Evolutionary conservation across 352 stramenopile genomes (phyloP).

Genomic region (Phytophthora syringae): DNA sequence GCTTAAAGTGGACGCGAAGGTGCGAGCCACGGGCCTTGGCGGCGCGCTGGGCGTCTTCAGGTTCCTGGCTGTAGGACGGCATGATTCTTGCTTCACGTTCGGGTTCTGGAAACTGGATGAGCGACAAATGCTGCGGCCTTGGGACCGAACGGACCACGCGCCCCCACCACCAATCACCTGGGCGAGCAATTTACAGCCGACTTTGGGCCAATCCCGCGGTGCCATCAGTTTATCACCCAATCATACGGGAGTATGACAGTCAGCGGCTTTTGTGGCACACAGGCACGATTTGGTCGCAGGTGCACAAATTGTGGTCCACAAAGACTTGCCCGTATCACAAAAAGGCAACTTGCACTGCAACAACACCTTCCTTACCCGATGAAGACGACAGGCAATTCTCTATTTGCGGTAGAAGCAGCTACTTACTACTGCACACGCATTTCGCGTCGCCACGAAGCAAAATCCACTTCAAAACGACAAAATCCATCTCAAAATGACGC

Average conservation of each 20-base stretch:
- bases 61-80: slow-evolving; percentile 91
- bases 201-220: slow-evolving; percentile 16
- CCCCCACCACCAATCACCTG: slow-evolving; percentile 69
- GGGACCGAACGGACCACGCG: slow-evolving; percentile 33
- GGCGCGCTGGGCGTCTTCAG: slow-evolving; percentile 87
- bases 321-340: background rate
- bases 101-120: slow-evolving; percentile 79
- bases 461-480: too few relatives aligned
- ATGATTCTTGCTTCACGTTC: slow-evolving; percentile 83
- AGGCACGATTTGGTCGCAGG: background rate
- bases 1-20: slow-evolving; percentile 99
- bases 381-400: slow-evolving; percentile 5
- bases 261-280: background rate
- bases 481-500: slow-evolving; percentile 48
- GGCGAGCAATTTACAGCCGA: slow-evolving; percentile 20
- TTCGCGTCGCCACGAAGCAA: background rate
- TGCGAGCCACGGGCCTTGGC: slow-evolving; percentile 97
- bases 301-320: background rate
- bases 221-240: background rate
- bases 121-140: slow-evolving; percentile 29
- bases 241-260: background rate
- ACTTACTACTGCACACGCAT: slow-evolving; percentile 19
- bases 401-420: slow-evolving; percentile 15
- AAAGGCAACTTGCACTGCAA: slow-evolving; percentile 5
- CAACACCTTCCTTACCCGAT: background rate